Percentiles rank a stretch among this genome's conserved stretches.
These are phyloP conservation scores for Backusella mclennaniae DNA, from an alignment of 192 early-diverging fungal species.

Conservation along the genomic window DNA sequence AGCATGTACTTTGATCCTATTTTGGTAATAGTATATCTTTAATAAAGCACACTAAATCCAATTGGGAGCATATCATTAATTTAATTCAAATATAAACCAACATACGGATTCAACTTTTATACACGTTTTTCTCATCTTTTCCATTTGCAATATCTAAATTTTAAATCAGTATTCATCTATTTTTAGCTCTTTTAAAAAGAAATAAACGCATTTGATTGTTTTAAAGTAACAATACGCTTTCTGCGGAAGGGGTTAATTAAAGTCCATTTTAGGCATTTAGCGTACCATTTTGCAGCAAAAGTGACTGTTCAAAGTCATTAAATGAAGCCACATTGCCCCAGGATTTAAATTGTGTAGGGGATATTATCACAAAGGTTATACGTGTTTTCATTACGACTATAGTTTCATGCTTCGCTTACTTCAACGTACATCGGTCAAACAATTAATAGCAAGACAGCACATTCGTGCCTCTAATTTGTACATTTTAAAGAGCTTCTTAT, in stretches of 20 bases:
- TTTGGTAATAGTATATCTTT: no score
- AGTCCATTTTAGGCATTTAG: background rate
- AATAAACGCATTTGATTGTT: background rate
- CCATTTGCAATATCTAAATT: background rate
- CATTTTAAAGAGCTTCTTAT: background rate
- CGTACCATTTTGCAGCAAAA: background rate
- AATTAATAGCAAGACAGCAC: background rate
- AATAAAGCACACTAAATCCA: no score
- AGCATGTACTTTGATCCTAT: no score
- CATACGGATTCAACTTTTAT: no score
- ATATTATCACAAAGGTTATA: background rate
- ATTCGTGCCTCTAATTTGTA: background rate
- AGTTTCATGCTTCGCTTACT: background rate
- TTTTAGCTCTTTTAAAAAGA: background rate
- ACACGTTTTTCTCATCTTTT: no score
- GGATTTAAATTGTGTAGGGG: constrained; percentile 1
- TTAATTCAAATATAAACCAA: no score
- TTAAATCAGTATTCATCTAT: background rate
- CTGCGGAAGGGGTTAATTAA: background rate
- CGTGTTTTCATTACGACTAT: background rate
- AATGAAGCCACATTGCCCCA: background rate
- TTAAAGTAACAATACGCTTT: background rate
- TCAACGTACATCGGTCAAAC: background rate
- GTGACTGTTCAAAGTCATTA: constrained; percentile 1
- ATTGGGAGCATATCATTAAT: no score